Percentiles rank a stretch among this genome's conserved stretches.
Evolutionary conservation across 768 basidiomycete genomes (phyloP).

Genomic region (Suillus discolor): DNA sequence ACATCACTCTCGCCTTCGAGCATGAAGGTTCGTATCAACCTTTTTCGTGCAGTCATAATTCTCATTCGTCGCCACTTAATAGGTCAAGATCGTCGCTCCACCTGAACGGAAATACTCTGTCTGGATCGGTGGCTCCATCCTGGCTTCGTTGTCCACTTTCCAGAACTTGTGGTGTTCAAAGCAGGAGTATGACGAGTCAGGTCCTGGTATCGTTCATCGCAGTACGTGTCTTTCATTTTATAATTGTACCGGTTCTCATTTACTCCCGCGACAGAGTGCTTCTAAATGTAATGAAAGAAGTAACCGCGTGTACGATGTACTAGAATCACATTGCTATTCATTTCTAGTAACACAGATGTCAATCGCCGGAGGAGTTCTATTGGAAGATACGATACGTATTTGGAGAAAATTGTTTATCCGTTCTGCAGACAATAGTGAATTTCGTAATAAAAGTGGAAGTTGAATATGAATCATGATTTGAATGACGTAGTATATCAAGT

Average conservation of each 20-base stretch:
- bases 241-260: not conserved
- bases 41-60: not conserved
- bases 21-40: constrained; percentile 65
- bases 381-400: not conserved
- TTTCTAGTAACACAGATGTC: not conserved
- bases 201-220: constrained; percentile 80
- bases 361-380: not conserved
- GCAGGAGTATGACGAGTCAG: constrained; percentile 90
- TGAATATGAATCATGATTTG: not conserved
- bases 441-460: not conserved
- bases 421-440: not conserved
- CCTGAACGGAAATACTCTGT: constrained; percentile 96
- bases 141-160: constrained; percentile 92
- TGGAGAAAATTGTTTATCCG: not conserved
- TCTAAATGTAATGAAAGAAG: constrained; percentile 23
- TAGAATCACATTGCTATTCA: constrained; percentile 28
- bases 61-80: constrained; percentile 9
- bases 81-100: constrained; percentile 92
- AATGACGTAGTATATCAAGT: not conserved
- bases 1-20: constrained; percentile 76
- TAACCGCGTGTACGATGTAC: constrained; percentile 26
- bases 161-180: constrained; percentile 95
- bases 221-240: constrained; percentile 44
- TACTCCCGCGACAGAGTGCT: constrained; percentile 22
- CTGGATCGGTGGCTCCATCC: constrained; percentile 89